These are phyloP conservation scores for Pneumocystis sp. DNA, from an alignment of 1,139 yeast species.

Conservation along the genomic window DNA sequence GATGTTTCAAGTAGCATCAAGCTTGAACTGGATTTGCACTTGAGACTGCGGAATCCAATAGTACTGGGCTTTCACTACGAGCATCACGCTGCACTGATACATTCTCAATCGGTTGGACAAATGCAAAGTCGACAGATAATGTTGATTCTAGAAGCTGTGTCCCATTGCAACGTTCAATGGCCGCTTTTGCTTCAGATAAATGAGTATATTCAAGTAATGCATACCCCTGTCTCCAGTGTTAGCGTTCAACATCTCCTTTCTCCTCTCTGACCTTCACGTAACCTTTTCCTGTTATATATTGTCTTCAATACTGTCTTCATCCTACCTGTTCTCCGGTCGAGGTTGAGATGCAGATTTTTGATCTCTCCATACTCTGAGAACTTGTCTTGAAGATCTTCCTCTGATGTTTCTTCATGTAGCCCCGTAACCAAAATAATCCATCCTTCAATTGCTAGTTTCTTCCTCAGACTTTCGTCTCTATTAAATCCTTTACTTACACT, in stretches of 20 bases:
- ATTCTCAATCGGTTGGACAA: slow-evolving; percentile 20
- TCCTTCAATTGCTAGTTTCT: slow-evolving; percentile 28
- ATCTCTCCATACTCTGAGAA: slow-evolving; percentile 32
- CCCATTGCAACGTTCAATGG: slow-evolving; percentile 24
- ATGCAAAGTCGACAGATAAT: slow-evolving; percentile 28
- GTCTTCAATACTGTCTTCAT: slow-evolving; percentile 20
- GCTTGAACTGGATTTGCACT: slow-evolving; percentile 13
- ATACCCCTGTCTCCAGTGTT: slow-evolving; percentile 23
- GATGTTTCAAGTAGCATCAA: slow-evolving; percentile 10
- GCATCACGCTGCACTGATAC: slow-evolving; percentile 7
- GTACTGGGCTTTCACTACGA: slow-evolving; percentile 1
- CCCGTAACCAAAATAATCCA: slow-evolving; percentile 30
- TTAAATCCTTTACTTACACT: not conserved
- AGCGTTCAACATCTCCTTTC: not conserved
- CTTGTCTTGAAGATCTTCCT: slow-evolving; percentile 31
- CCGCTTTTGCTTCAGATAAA: slow-evolving; percentile 25
- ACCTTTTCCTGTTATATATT: not conserved
- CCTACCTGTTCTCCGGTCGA: slow-evolving; percentile 32
- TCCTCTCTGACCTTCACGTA: not conserved
- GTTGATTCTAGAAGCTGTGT: slow-evolving; percentile 24
- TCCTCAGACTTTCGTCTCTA: not conserved
- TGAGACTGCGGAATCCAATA: not conserved
- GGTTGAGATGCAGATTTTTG: slow-evolving; percentile 28
- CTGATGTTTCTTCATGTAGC: slow-evolving; percentile 33
- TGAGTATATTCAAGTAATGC: slow-evolving; percentile 28